phyloP scores from a whole-genome alignment of 768 basidiomycete species.

The Mycena albidolilacea region DNA sequence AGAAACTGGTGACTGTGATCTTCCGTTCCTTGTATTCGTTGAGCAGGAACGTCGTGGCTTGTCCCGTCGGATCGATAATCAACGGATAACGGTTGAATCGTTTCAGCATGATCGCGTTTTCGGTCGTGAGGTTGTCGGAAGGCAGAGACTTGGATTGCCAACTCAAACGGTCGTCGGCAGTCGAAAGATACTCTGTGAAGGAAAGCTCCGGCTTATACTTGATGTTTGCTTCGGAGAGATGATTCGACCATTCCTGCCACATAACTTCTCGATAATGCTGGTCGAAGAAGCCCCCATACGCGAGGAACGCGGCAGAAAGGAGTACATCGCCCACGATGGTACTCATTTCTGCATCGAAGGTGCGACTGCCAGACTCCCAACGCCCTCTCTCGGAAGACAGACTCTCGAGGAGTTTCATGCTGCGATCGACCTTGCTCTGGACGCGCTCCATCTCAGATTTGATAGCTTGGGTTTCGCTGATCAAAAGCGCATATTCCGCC shows the following conservation, averaged over 20 bases:
- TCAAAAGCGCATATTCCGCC: conserved; percentile 96
- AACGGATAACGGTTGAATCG: conserved; percentile 98
- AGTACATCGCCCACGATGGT: conserved; percentile 98
- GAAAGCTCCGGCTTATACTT: conserved; percentile 94
- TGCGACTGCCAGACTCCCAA: conserved; percentile 95
- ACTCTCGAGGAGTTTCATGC: conserved; percentile 94
- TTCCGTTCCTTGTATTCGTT: conserved; percentile 97
- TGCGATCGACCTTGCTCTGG: conserved; percentile 96
- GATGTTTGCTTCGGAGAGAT: conserved; percentile 90
- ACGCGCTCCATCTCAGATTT: conserved; percentile 98
- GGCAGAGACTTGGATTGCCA: conserved; percentile 99
- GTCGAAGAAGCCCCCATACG: conserved; percentile 98
- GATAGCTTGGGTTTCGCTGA: conserved; percentile 97
- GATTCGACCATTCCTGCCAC: conserved; percentile 96
- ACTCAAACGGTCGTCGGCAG: conserved; percentile 93
- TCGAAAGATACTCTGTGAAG: conserved; percentile 95
- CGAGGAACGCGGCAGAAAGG: conserved; percentile 95
- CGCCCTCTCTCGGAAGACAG: conserved; percentile 94
- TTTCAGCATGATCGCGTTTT: conserved; percentile 99
- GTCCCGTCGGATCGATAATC: conserved; percentile 98
- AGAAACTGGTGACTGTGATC: conserved; percentile 98
- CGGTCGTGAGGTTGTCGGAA: conserved; percentile 94
- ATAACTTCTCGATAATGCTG: conserved; percentile 97
- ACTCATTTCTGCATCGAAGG: conserved; percentile 98
- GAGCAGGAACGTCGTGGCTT: conserved; percentile 93